Evolutionary conservation across 352 stramenopile species (phyloP).

Genomic region (Globisporangium alternatum): DNA sequence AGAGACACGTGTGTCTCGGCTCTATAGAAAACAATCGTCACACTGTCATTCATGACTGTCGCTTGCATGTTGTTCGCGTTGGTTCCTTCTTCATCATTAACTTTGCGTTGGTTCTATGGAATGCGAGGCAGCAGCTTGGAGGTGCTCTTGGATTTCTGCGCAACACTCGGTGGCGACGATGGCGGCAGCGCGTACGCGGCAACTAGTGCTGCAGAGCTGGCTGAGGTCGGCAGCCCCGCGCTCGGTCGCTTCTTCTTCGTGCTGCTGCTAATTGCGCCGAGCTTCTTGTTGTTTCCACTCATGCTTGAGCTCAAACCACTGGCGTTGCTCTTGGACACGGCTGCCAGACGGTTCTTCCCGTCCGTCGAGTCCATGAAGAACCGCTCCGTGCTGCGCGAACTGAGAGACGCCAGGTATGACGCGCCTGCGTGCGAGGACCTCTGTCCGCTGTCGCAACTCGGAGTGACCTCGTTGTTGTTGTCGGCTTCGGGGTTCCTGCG

Average conservation of each 20-base stretch:
- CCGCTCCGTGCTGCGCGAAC: slow-evolving; percentile 29
- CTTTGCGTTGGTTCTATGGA: slow-evolving; percentile 15
- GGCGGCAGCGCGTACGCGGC: slow-evolving; percentile 19
- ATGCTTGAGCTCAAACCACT: neutral
- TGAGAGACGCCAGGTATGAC: slow-evolving; percentile 25
- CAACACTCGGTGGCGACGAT: slow-evolving; percentile 8
- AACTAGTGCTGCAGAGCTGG: slow-evolving; percentile 6
- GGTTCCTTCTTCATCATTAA: neutral
- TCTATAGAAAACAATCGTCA: neutral
- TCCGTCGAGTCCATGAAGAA: slow-evolving; percentile 26
- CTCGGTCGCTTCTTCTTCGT: slow-evolving; percentile 24
- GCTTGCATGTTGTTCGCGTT: neutral
- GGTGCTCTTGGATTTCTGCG: slow-evolving; percentile 31
- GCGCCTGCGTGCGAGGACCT: slow-evolving; percentile 9
- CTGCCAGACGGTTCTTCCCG: slow-evolving; percentile 7
- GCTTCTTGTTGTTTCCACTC: slow-evolving; percentile 27
- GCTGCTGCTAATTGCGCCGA: slow-evolving; percentile 15
- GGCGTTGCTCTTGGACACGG: slow-evolving; percentile 16
- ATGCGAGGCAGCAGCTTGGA: slow-evolving; percentile 39
- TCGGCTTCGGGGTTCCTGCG: slow-evolving; percentile 31
- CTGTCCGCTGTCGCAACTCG: slow-evolving; percentile 17
- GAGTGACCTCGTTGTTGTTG: slow-evolving; percentile 14
- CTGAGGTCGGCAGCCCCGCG: neutral
- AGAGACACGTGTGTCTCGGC: neutral
- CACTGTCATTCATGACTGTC: neutral